Base-by-base conservation (phyloP, 164 flowering plant genomes). In the Dillenia suffruticosa region DNA sequence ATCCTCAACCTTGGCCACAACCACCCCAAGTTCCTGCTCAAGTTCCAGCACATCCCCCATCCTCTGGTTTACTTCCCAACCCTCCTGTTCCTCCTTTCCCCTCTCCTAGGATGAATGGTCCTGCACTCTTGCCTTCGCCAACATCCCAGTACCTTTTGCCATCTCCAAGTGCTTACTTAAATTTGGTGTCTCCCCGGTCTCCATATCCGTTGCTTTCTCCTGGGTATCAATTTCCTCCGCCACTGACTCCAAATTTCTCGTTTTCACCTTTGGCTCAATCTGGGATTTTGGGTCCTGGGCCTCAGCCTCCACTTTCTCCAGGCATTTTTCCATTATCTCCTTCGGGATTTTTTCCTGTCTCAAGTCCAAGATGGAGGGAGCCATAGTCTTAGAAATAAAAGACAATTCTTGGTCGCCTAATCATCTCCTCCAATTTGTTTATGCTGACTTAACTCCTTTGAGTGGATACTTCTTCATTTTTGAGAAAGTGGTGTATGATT, bases 281-380 rank as follows among this genome's bases (percentile, higher is more conserved):
- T 1, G 99, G 99, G 73, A 83, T 89, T 64, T 77, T 94, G 63
- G 97, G 97, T 57, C 89, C 96, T 10, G 96, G 92, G n/a, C 97
- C 96, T 57, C 92, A 84, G 22, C 83, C 82, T 56, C 95, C 88
- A 9, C 86, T 76, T 44, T 91, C 99, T 43, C 97, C 97, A 0
- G 89, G 93, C 10, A 44, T 76, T 54, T 91, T 87, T 63, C 96
- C 99, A 2, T 56, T 80, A 7, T 87, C 96, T 3, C 95, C 99
- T 44, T 78, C 92, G 0, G 92, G 88, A 1, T 82, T 84, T 64
- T 84, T 86, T 67, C 84, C 93, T 12, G 43, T 85, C 4, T 44
- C 74, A 50, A 91, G 96, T 72, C 97, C 99, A 50, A 78, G 89
- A 66, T 94, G 97, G 99, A 88, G 96, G 74, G 81, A 76, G 64